Conservation (phyloP, 176 grass and related monocot species). For the Panicum miliaceum region DNA sequence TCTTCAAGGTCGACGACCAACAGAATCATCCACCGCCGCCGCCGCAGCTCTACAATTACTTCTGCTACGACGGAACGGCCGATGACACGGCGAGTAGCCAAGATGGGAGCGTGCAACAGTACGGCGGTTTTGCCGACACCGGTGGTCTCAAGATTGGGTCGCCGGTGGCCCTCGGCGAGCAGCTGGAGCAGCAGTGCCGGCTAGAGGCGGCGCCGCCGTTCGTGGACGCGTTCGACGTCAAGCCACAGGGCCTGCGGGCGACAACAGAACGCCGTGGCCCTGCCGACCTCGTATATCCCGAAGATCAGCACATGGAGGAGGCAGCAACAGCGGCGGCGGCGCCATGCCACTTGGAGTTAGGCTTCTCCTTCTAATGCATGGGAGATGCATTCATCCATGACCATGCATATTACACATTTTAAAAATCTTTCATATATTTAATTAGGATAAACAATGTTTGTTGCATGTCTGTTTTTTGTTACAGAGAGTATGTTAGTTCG, state of each 20-base stretch:
- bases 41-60: conserved; percentile 40
- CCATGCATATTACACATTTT: conserved; percentile 9
- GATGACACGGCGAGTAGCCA: conserved; percentile 15
- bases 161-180: conserved; percentile 16
- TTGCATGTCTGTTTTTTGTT: not conserved
- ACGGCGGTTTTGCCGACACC: not conserved
- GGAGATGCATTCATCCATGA: conserved; percentile 37
- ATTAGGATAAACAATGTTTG: not conserved
- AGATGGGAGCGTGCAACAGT: not conserved
- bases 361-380: conserved; percentile 44
- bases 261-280: not conserved
- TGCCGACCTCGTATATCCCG: not conserved
- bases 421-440: not conserved
- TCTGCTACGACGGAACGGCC: conserved; percentile 21
- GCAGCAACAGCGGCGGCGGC: not conserved
- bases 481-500: not conserved
- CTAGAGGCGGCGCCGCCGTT: conserved; percentile 23
- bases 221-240: conserved; percentile 14
- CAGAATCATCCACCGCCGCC: not conserved
- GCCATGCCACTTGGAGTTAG: conserved; percentile 48
- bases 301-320: conserved; percentile 36
- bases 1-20: not conserved
- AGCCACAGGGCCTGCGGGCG: conserved; percentile 2
- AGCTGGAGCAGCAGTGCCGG: conserved; percentile 32
- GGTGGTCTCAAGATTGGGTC: not conserved